phyloP scores from a whole-genome alignment of 371 early-diverging fungal genomes.

The Rhizopus delemar region DNA sequence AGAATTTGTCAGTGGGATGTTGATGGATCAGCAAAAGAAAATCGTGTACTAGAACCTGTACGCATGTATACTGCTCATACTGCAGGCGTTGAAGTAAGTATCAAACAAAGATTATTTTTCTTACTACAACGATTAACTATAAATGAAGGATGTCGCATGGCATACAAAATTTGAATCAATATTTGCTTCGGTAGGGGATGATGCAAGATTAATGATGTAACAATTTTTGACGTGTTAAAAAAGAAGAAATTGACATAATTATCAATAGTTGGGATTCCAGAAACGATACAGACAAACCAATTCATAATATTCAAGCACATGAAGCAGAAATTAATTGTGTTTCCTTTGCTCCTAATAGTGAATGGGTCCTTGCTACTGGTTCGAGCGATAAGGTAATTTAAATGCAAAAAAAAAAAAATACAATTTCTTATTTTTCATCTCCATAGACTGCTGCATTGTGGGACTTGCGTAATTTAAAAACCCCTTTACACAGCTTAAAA shows the following conservation, averaged over 20 bases:
- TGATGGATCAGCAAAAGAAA: slow-evolving; percentile 60
- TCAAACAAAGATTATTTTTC: background rate
- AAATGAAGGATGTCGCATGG: slow-evolving; percentile 88
- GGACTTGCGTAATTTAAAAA: slow-evolving; percentile 92
- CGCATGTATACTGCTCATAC: slow-evolving; percentile 82
- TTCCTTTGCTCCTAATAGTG: slow-evolving; percentile 89
- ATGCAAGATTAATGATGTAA: slow-evolving; percentile 86
- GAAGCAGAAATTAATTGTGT: slow-evolving; percentile 93
- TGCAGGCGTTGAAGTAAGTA: slow-evolving; percentile 82
- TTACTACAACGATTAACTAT: background rate
- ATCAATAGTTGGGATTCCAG: slow-evolving; percentile 72
- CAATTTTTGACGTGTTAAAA: slow-evolving; percentile 13
- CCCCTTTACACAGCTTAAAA: slow-evolving; percentile 79
- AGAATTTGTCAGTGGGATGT: slow-evolving; percentile 81
- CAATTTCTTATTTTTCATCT: background rate
- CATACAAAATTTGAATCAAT: slow-evolving; percentile 76
- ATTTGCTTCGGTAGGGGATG: slow-evolving; percentile 97
- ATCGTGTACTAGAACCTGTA: slow-evolving; percentile 71
- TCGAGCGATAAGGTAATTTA: slow-evolving; percentile 81
- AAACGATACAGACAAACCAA: slow-evolving; percentile 60
- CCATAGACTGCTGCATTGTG: slow-evolving; percentile 86
- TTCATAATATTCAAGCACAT: slow-evolving; percentile 84
- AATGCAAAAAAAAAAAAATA: background rate
- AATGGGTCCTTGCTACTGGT: slow-evolving; percentile 92
- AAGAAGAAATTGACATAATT: background rate